Evolutionary conservation across 2,329 filamentous ascomycete genomes (phyloP).

Genomic region (Mycocentrospora acerina): DNA sequence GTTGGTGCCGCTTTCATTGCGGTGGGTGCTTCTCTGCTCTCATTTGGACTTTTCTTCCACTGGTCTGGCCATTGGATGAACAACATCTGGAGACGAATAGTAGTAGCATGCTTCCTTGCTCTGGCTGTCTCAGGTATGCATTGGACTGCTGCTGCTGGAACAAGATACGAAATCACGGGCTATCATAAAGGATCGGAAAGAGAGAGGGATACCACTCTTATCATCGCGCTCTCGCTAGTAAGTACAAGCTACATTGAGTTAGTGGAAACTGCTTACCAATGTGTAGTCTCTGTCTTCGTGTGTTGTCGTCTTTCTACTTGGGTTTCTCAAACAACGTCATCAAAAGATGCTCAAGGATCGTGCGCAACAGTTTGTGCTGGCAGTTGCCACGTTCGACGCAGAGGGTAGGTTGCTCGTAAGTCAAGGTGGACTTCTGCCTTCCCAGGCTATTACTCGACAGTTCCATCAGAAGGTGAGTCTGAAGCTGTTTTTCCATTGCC

Average conservation of each 20-base stretch:
- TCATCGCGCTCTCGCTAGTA: slow-evolving; percentile 72
- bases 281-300: slow-evolving; percentile 45
- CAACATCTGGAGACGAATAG: slow-evolving; percentile 71
- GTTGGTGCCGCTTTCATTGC: slow-evolving; percentile 72
- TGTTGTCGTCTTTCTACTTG: slow-evolving; percentile 37
- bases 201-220: slow-evolving; percentile 65
- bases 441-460: slow-evolving; percentile 73
- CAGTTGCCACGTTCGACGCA: slow-evolving; percentile 66
- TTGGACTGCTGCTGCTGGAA: slow-evolving; percentile 76
- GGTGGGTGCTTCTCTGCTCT: slow-evolving; percentile 67
- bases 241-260: slow-evolving; percentile 58
- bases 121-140: slow-evolving; percentile 83
- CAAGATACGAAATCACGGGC: slow-evolving; percentile 61
- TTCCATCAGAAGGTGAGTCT: slow-evolving; percentile 41
- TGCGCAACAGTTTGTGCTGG: slow-evolving; percentile 57
- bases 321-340: slow-evolving; percentile 42
- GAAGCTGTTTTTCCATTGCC: slow-evolving; percentile 61
- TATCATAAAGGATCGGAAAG: slow-evolving; percentile 43
- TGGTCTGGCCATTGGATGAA: slow-evolving; percentile 75
- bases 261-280: slow-evolving; percentile 67
- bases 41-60: slow-evolving; percentile 75
- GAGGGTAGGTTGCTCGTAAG: slow-evolving; percentile 68
- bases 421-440: slow-evolving; percentile 68
- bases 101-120: slow-evolving; percentile 69
- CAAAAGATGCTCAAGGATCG: slow-evolving; percentile 45